Percentiles rank a stretch among this genome's conserved stretches.
Evolutionary conservation across 208 protist genomes (phyloP).

Genomic region (Trypanosoma caninum): DNA sequence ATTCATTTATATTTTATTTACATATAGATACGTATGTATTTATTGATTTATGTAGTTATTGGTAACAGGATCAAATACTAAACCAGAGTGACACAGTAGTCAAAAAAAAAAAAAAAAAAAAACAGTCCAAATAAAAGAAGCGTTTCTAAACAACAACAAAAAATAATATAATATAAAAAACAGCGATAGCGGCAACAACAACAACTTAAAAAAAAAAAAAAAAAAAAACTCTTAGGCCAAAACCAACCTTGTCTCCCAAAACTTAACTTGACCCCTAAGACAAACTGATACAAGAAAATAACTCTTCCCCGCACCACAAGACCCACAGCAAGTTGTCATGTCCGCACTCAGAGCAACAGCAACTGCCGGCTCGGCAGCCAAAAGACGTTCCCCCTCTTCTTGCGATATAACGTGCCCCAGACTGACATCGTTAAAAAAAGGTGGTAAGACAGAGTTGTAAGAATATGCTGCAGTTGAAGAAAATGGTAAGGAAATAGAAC

Average conservation of each 20-base stretch:
- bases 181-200: too few relatives aligned
- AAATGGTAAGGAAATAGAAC: neutral
- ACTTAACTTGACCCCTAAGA: constrained; percentile 66
- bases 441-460: constrained; percentile 2
- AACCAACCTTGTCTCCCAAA: constrained; percentile 48
- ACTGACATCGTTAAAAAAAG: constrained; percentile 8
- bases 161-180: too few relatives aligned
- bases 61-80: too few relatives aligned
- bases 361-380: constrained; percentile 37
- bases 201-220: constrained; percentile 13
- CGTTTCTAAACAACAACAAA: constrained; percentile 9
- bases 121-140: neutral
- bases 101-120: neutral
- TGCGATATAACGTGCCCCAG: neutral
- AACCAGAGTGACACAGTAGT: too few relatives aligned
- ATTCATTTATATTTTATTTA: too few relatives aligned
- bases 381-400: neutral
- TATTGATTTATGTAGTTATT: too few relatives aligned
- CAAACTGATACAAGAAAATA: constrained; percentile 71
- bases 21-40: too few relatives aligned
- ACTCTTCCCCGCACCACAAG: constrained; percentile 60
- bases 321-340: constrained; percentile 33
- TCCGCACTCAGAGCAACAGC: constrained; percentile 53
- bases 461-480: neutral
- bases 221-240: neutral